A percentile compares a stretch with the other conserved stretches of the same genome.
Conservation (phyloP, 2,329 filamentous ascomycete genomes). For the Parastagonospora avenae region DNA sequence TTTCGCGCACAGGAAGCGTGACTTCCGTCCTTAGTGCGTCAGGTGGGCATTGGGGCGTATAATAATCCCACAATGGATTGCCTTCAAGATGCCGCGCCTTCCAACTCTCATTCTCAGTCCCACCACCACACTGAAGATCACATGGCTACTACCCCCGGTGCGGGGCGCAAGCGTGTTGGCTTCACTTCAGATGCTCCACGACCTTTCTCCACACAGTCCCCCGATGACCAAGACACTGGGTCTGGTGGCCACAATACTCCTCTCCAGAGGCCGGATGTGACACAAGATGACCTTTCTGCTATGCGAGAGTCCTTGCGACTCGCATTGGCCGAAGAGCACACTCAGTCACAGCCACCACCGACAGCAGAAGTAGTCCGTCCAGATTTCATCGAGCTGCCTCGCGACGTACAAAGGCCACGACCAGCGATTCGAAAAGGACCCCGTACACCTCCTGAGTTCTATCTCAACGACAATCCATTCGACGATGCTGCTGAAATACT, state of each 20-base stretch:
- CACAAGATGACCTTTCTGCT: conserved; percentile 39
- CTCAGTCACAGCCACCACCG: conserved; percentile 1
- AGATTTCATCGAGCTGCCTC: conserved; percentile 14
- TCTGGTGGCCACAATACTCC: conserved; percentile 38
- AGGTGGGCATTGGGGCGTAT: neutral
- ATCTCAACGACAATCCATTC: conserved; percentile 41
- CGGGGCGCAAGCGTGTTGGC: conserved; percentile 42
- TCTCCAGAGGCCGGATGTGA: conserved; percentile 37
- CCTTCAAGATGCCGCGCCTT: conserved; percentile 22
- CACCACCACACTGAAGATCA: conserved; percentile 26
- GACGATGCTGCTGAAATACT: conserved; percentile 23
- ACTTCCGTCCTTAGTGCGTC: neutral
- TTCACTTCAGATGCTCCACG: conserved; percentile 32
- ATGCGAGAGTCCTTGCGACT: conserved; percentile 43
- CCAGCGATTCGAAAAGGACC: conserved; percentile 44
- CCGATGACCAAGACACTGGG: conserved; percentile 28
- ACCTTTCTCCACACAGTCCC: conserved; percentile 19
- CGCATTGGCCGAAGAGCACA: conserved; percentile 39
- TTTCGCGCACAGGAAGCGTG: conserved; percentile 1
- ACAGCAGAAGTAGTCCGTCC: conserved; percentile 9
- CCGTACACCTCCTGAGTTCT: conserved; percentile 41
- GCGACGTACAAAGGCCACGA: conserved; percentile 41
- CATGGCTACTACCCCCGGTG: conserved; percentile 33
- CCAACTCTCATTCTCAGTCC: conserved; percentile 16
- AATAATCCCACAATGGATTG: conserved; percentile 36